A percentile compares a stretch with the other conserved stretches of the same genome.
These are phyloP conservation scores for Lactarius sp. DNA, from an alignment of 768 basidiomycete species.

Conservation along the genomic window DNA sequence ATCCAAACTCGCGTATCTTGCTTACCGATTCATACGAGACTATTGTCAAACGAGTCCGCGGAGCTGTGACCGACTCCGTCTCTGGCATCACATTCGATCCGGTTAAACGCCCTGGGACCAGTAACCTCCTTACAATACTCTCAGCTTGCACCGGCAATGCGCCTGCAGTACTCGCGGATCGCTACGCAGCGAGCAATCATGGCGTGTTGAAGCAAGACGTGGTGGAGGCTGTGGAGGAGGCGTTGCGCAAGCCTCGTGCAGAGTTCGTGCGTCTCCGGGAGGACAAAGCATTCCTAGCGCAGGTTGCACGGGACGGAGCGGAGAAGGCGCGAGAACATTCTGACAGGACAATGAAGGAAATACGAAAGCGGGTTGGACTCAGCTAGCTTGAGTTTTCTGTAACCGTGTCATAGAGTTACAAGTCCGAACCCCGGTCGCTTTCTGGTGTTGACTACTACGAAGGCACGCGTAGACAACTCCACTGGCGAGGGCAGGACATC, in stretches of 20 bases:
- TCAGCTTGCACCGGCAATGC: constrained; percentile 60
- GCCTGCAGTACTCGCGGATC: constrained; percentile 41
- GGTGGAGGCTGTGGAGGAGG: constrained; percentile 62
- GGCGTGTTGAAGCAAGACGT: constrained; percentile 71
- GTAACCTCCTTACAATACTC: constrained; percentile 77
- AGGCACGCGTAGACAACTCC: too few relatives aligned
- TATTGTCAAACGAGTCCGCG: constrained; percentile 67
- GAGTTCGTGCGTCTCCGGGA: constrained; percentile 61
- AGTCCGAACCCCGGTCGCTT: too few relatives aligned
- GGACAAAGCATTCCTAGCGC: constrained; percentile 55
- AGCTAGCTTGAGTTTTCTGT: constrained; percentile 11
- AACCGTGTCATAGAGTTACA: not conserved
- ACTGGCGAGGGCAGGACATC: too few relatives aligned
- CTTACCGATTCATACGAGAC: constrained; percentile 65
- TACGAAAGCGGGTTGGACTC: constrained; percentile 64
- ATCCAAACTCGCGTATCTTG: constrained; percentile 74
- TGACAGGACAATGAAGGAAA: constrained; percentile 55
- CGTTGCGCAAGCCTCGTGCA: constrained; percentile 58
- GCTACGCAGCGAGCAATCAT: constrained; percentile 54
- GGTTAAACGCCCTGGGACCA: constrained; percentile 67
- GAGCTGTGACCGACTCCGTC: constrained; percentile 82
- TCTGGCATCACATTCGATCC: constrained; percentile 79
- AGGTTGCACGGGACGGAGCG: constrained; percentile 62
- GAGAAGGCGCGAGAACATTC: constrained; percentile 59
- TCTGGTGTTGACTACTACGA: not conserved